phyloP scores from a whole-genome alignment of 495 filamentous ascomycete species.

The Symbiotaphrina buchneri region DNA sequence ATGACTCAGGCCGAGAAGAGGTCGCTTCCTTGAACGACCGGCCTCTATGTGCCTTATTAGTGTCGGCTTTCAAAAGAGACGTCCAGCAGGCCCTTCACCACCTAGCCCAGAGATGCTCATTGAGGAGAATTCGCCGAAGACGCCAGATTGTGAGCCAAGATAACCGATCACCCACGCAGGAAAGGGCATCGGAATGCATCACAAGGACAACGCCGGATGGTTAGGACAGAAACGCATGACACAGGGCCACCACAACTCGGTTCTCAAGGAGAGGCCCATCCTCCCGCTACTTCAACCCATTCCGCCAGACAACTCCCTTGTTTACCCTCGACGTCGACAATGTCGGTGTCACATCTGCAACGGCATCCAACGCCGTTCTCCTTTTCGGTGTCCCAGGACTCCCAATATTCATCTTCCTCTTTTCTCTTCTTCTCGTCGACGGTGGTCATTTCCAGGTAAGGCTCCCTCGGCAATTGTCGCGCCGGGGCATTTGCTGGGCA shows the following conservation, averaged over 20 bases:
- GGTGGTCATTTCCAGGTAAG: conserved; percentile 71
- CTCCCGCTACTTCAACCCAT: conserved; percentile 95
- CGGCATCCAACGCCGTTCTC: conserved; percentile 96
- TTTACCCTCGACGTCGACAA: conserved; percentile 92
- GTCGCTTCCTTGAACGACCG: too few species aligned
- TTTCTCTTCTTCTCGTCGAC: conserved; percentile 64
- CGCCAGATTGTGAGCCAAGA: too few species aligned
- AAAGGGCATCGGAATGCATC: background rate
- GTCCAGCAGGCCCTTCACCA: too few species aligned
- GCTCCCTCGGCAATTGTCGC: conserved; percentile 60
- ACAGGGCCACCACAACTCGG: conserved; percentile 1
- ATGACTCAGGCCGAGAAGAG: too few species aligned
- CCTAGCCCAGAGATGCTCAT: too few species aligned
- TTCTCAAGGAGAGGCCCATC: conserved; percentile 51
- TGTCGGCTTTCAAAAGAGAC: too few species aligned
- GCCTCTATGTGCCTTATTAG: too few species aligned
- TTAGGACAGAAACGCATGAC: conserved; percentile 1
- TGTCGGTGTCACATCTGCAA: conserved; percentile 96
- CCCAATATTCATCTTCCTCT: conserved; percentile 97
- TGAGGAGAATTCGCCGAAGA: too few species aligned
- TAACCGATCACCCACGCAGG: conserved; percentile 7
- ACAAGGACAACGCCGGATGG: background rate
- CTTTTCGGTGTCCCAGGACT: conserved; percentile 57
- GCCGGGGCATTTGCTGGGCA: conserved; percentile 92
- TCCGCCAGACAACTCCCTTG: conserved; percentile 84